Conservation (phyloP, 2,329 filamentous ascomycete genomes). For the Colletotrichum incanum region DNA sequence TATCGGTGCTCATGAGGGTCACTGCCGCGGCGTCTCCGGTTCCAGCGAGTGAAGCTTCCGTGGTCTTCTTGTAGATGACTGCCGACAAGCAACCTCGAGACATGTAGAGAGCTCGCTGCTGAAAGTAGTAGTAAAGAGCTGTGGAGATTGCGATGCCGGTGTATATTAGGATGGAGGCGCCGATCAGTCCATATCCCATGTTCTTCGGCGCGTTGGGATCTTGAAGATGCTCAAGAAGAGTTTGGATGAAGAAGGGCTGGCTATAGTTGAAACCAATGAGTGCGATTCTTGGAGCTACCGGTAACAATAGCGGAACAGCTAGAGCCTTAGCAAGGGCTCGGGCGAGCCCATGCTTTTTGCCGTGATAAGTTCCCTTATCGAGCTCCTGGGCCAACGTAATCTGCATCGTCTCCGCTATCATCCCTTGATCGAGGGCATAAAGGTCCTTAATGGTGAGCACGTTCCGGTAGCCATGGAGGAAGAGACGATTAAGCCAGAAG, state of each 20-base stretch:
- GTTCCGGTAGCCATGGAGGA: slow-evolving; percentile 52
- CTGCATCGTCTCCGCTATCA: slow-evolving; percentile 47
- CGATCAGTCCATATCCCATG: slow-evolving; percentile 53
- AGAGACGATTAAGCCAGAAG: slow-evolving; percentile 55
- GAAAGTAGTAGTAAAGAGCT: slow-evolving; percentile 53
- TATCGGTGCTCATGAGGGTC: slow-evolving; percentile 58
- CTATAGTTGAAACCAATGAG: slow-evolving; percentile 59
- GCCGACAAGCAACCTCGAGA: slow-evolving; percentile 49
- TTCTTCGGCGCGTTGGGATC: slow-evolving; percentile 46
- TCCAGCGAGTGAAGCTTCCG: slow-evolving; percentile 45
- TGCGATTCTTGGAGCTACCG: slow-evolving; percentile 55
- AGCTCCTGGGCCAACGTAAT: slow-evolving; percentile 42
- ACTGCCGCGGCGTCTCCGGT: slow-evolving; percentile 52
- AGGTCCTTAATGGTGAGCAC: slow-evolving; percentile 52
- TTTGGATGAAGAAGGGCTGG: slow-evolving; percentile 61
- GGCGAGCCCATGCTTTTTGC: slow-evolving; percentile 48
- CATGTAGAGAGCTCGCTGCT: slow-evolving; percentile 50
- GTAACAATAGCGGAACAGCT: slow-evolving; percentile 52
- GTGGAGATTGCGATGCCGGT: slow-evolving; percentile 53
- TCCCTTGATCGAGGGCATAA: slow-evolving; percentile 50
- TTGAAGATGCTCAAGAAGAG: slow-evolving; percentile 54
- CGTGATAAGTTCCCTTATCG: slow-evolving; percentile 19
- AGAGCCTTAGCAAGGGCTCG: slow-evolving; percentile 51
- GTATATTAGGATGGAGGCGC: slow-evolving; percentile 51
- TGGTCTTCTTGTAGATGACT: slow-evolving; percentile 53